Conservation (phyloP, 352 stramenopile species). For the Blastocystis hominis region DNA sequence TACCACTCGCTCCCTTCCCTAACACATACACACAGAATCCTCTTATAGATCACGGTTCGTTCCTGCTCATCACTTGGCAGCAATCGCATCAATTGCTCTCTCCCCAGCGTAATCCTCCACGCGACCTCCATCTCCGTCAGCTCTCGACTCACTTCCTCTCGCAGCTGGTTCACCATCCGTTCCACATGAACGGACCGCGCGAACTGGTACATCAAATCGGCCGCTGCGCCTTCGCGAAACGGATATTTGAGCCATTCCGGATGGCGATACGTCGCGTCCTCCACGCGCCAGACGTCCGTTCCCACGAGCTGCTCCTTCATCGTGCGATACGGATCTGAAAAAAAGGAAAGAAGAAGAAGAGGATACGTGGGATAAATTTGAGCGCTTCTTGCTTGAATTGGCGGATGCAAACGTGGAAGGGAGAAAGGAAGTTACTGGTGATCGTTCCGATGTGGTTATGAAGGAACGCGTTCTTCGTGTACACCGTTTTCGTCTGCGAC, state of each 20-base stretch:
- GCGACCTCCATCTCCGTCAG: neutral
- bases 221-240: neutral
- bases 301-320: neutral
- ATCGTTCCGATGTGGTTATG: neutral
- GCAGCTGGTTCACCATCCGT: neutral
- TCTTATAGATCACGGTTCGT: neutral
- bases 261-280: neutral
- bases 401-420: neutral
- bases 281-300: neutral
- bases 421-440: neutral
- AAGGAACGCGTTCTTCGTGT: neutral
- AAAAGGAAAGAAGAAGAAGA: neutral
- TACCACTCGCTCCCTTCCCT: neutral
- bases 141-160: neutral
- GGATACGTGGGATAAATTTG: neutral
- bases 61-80: neutral
- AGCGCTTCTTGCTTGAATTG: neutral
- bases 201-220: slow-evolving; percentile 7
- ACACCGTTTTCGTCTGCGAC: neutral
- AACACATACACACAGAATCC: neutral
- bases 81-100: neutral
- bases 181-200: neutral
- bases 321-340: neutral
- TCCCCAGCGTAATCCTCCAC: neutral
- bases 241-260: slow-evolving; percentile 8